Evolutionary conservation across 2,329 filamentous ascomycete species (phyloP).

Genomic region (Colletotrichum spaethianum): DNA sequence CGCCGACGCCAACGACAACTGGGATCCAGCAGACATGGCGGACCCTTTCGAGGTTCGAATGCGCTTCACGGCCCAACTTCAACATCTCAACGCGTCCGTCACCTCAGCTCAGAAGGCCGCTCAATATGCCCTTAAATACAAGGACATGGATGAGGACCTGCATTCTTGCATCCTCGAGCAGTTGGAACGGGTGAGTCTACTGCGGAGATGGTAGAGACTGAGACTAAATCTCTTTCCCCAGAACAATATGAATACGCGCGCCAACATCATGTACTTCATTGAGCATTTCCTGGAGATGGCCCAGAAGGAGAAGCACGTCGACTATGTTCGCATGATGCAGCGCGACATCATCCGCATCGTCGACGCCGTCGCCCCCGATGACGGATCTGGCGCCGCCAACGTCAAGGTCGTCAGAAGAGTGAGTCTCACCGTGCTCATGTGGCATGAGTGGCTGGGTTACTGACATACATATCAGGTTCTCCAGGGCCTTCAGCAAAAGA

Average conservation of each 20-base stretch:
- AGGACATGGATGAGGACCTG: slow-evolving; percentile 95
- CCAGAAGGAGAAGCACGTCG: slow-evolving; percentile 79
- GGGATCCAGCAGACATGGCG: slow-evolving; percentile 58
- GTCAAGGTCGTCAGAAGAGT: slow-evolving; percentile 92
- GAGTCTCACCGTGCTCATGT: slow-evolving; percentile 43
- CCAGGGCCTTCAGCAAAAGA: slow-evolving; percentile 77
- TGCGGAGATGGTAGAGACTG: not conserved
- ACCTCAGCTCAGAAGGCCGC: slow-evolving; percentile 93
- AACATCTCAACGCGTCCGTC: slow-evolving; percentile 91
- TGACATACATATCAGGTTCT: slow-evolving; percentile 68
- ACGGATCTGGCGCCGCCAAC: slow-evolving; percentile 91
- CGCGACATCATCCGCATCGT: slow-evolving; percentile 92
- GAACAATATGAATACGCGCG: slow-evolving; percentile 96
- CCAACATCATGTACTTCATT: slow-evolving; percentile 99
- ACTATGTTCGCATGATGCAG: slow-evolving; percentile 95
- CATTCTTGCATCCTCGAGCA: slow-evolving; percentile 98
- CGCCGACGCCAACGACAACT: not conserved
- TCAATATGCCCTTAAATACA: slow-evolving; percentile 93
- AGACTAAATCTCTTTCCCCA: slow-evolving; percentile 52
- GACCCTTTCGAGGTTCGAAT: slow-evolving; percentile 99
- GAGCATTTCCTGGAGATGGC: slow-evolving; percentile 94
- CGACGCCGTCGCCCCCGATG: slow-evolving; percentile 89
- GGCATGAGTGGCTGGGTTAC: slow-evolving; percentile 1
- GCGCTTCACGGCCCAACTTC: slow-evolving; percentile 92
- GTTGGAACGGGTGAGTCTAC: slow-evolving; percentile 78